Percentiles rank a stretch among this genome's conserved stretches.
Conservation (phyloP, 192 early-diverging fungal genomes). For the Linnemannia hyalina region DNA sequence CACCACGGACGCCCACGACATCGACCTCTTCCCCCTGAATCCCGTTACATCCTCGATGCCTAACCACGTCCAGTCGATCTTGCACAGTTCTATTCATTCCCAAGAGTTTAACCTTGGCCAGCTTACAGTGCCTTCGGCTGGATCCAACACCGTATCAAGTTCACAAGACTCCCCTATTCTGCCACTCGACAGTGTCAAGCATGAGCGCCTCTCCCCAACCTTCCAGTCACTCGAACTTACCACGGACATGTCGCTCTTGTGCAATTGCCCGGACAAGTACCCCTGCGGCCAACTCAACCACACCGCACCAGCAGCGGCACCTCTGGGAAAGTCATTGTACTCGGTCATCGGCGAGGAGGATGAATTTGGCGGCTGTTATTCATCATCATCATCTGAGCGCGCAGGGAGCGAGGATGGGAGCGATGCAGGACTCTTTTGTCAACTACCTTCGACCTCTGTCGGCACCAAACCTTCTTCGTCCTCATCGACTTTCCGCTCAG, state of each 20-base stretch:
- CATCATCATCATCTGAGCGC: background rate
- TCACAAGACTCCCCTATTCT: background rate
- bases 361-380: background rate
- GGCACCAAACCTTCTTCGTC: constrained; percentile 3
- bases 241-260: background rate
- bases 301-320: background rate
- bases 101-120: background rate
- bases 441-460: background rate
- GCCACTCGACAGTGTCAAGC: constrained; percentile 11
- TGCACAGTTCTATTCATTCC: background rate
- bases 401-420: background rate
- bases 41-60: constrained; percentile 17
- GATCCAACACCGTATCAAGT: background rate
- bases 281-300: background rate
- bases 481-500: background rate
- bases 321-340: background rate
- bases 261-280: constrained; percentile 1
- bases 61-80: background rate
- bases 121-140: background rate
- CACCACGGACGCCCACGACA: background rate
- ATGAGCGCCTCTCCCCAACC: constrained; percentile 4
- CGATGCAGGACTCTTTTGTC: background rate
- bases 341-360: constrained; percentile 9
- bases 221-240: background rate
- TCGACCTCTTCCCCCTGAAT: constrained; percentile 3